Base-by-base conservation (phyloP, 495 filamentous ascomycete genomes). In the Podospora comata region DNA sequence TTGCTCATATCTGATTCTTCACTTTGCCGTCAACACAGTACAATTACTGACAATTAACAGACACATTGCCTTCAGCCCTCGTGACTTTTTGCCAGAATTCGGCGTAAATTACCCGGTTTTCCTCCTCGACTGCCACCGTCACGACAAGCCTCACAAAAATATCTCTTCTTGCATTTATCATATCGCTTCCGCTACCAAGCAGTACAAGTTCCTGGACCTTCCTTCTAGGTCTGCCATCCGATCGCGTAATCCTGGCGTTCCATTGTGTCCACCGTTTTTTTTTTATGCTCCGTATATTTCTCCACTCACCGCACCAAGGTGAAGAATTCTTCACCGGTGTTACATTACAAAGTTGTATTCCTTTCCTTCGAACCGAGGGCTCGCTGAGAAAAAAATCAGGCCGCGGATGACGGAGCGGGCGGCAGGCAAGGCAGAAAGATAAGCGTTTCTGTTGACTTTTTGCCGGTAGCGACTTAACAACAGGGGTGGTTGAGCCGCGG, bases 181-280 rank as follows among this genome's bases (percentile, higher is more conserved):
- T 48, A 11, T 4, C 55, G 55, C n/a, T 9, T 18, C 9, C 55
- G 23, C 9, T 11, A 58, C n/a, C 55, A 20, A 26, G 6, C n/a
- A 58, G 9, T 15, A 4, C 7, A 4, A 23, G 6, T 4, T 26
- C 11, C 5, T 26, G 55, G n/a, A 20, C 13, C n/a, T 19, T 9
- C n/a, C 55, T 20, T 5, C 55, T 19, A 4, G 19, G 55, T 58
- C 23, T 26, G n/a, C 23, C 55, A 2, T 20, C 55, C n/a, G n/a
- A 26, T 58, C n/a, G n/a, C 55, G 55, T 58, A 58, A 58, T 58
- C 18, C 55, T 26, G 23, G 55, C 55, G 55, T 58, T 19, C 55
- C 55, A 58, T 58, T n/a, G 55, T 2, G 55, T 11, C 39, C 39
- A 58, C n/a, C 55, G 19, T 58, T 58, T 20, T 56, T 55, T 58